Conservation (phyloP, 306 rosid species). For the Abrus precatorius region DNA sequence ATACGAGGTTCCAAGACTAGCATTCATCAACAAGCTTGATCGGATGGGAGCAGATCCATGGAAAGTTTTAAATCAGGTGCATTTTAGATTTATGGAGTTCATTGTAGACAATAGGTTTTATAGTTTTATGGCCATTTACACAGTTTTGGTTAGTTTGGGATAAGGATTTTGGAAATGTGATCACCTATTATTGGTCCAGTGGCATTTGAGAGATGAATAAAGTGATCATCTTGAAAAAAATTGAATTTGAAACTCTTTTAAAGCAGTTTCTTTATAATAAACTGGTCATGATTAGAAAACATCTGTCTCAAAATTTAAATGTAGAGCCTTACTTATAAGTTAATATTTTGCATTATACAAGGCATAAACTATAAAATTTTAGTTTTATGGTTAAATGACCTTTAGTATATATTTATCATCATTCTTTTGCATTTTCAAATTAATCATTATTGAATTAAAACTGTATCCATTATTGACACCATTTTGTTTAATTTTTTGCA, state of each 20-base stretch:
- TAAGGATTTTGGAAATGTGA: not conserved
- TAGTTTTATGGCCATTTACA: conserved; percentile 29
- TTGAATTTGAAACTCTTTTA: conserved; percentile 30
- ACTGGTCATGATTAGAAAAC: not conserved
- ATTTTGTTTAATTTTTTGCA: conserved; percentile 51
- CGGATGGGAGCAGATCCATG: conserved; percentile 99
- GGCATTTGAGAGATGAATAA: conserved; percentile 8
- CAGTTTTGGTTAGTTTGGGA: conserved; percentile 14
- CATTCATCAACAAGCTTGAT: conserved; percentile 96
- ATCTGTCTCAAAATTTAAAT: not conserved
- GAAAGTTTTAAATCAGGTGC: conserved; percentile 96
- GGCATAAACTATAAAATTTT: conserved; percentile 16
- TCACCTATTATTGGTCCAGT: not conserved
- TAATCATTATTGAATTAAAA: conserved; percentile 16
- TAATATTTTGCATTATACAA: conserved; percentile 7
- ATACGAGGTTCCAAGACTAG: conserved; percentile 95
- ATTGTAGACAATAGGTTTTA: conserved; percentile 6
- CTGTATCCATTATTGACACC: conserved; percentile 4
- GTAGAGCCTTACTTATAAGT: not conserved
- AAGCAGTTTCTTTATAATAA: conserved; percentile 2
- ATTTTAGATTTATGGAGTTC: conserved; percentile 39
- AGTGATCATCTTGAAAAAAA: not conserved
- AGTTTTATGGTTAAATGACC: conserved; percentile 21
- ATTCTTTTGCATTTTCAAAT: not conserved
- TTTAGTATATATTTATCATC: conserved; percentile 27